Base-by-base conservation (phyloP, 306 rosid species). In the Lithocarpus polystachyus region DNA sequence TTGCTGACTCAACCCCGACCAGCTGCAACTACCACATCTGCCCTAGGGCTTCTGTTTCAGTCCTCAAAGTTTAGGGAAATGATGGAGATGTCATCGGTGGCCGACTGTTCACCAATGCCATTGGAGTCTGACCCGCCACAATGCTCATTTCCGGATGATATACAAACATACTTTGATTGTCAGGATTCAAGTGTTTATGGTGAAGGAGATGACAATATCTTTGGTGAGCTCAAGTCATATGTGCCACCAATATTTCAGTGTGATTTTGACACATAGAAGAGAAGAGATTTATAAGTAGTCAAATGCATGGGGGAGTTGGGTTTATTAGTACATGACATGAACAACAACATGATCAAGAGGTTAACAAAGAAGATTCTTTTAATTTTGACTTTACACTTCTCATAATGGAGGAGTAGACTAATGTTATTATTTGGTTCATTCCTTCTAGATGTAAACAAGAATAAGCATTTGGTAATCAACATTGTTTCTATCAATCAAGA, bases 81-180 rank as follows among this genome's bases (percentile, higher is more conserved):
- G 93, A 65, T 91, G 2, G 86, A 90, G 71, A 77, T 81, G 55
- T 86, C 90, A 4, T 82, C 84, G 1, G 59, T 60, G 1, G 79
- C 73, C 0, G 87, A 81, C 14, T 56, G 76, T 56, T 55, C 88
- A 2, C 62, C 89, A 20, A 56, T 72, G 0, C 57, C 81, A 3
- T 12, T 73, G 2, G 89, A 89, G 8, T 56, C 87, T 6, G 83
- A 82, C 5, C 78, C 80, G 10, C 87, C 87, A 5, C 84, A 84
- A 2, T 86, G 93, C 4, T 86, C 86, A 4, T 89, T 94, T 54
- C 97, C 97, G 0, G 94, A 91, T 78, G 97, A 94, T 71, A 87
- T 92, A 75, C 97, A 92, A 75, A 94, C 97, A 0, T 90, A 83
- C 48, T 92, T 92, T 77, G 97, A 84, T 51, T 82, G 82, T 56